A percentile compares a stretch with the other conserved stretches of the same genome.
phyloP scores from a whole-genome alignment of 2,329 filamentous ascomycete genomes.

The Curvularia lunata region DNA sequence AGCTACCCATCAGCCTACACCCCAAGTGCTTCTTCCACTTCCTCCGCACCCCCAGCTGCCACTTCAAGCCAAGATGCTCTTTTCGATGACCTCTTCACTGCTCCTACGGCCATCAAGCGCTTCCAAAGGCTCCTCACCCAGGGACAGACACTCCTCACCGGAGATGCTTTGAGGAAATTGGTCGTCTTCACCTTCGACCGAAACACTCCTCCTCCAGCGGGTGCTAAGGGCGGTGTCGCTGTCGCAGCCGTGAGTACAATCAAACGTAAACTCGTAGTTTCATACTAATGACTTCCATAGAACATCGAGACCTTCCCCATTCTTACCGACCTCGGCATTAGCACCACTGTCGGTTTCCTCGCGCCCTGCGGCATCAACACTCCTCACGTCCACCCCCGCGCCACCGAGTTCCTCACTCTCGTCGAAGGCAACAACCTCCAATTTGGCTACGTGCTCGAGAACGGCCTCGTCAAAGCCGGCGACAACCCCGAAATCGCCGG shows the following conservation, averaged over 20 bases:
- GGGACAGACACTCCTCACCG: constrained; percentile 39
- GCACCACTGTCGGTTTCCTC: constrained; percentile 49
- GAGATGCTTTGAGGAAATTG: constrained; percentile 38
- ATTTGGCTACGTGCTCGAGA: constrained; percentile 57
- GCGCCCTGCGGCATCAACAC: constrained; percentile 57
- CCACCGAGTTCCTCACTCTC: constrained; percentile 57
- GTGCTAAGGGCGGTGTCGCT: constrained; percentile 61
- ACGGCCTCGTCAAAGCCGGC: constrained; percentile 47
- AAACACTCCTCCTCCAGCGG: constrained; percentile 48
- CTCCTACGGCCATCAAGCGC: constrained; percentile 48
- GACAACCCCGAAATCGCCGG: constrained; percentile 50
- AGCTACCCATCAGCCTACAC: constrained; percentile 4
- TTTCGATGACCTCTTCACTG: constrained; percentile 40
- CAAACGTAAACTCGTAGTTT: neutral
- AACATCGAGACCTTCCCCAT: constrained; percentile 51
- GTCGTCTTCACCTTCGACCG: constrained; percentile 70
- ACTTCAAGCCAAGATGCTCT: constrained; percentile 31
- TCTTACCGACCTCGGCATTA: constrained; percentile 49
- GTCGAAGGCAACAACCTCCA: constrained; percentile 50
- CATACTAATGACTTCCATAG: constrained; percentile 17
- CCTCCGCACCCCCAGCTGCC: constrained; percentile 11
- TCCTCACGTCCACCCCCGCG: constrained; percentile 57
- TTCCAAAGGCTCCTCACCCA: constrained; percentile 47
- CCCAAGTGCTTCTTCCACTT: constrained; percentile 1
- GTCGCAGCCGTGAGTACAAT: constrained; percentile 33